These are phyloP conservation scores for Ophioceras dolichostomum DNA, from an alignment of 2,329 filamentous ascomycete species.

Conservation along the genomic window DNA sequence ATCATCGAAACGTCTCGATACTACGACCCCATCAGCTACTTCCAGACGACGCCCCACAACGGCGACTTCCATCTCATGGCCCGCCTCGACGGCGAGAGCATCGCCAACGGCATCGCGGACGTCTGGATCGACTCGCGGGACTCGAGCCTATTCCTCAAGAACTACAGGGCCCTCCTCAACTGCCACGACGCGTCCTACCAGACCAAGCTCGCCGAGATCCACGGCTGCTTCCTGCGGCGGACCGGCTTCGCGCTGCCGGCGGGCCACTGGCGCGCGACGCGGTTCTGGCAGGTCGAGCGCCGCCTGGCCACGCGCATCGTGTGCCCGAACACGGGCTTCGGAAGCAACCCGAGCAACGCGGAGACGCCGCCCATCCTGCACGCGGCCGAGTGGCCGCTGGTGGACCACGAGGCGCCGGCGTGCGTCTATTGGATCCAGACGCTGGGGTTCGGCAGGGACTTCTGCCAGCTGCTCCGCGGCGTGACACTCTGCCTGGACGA, in stretches of 20 bases:
- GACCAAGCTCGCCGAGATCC: neutral
- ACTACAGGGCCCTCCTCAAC: neutral
- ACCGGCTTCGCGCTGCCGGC: neutral
- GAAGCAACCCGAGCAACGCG: conserved; percentile 1
- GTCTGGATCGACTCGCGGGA: neutral
- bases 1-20: neutral
- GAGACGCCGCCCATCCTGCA: neutral
- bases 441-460: neutral
- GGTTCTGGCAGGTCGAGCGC: neutral
- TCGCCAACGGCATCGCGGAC: neutral
- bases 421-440: conserved; percentile 2
- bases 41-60: neutral
- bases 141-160: neutral
- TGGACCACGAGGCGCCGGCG: neutral
- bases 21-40: neutral
- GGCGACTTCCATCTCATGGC: neutral
- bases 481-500: neutral
- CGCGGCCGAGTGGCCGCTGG: neutral
- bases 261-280: neutral
- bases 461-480: neutral
- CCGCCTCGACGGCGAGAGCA: neutral
- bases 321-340: neutral
- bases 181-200: neutral
- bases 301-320: neutral
- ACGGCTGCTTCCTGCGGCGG: neutral